Evolutionary conservation across 1,284 basidiomycete species (phyloP), one percentile per base, ranked within the genome.

Genomic region (Ustilago shanxiensis): DNA sequence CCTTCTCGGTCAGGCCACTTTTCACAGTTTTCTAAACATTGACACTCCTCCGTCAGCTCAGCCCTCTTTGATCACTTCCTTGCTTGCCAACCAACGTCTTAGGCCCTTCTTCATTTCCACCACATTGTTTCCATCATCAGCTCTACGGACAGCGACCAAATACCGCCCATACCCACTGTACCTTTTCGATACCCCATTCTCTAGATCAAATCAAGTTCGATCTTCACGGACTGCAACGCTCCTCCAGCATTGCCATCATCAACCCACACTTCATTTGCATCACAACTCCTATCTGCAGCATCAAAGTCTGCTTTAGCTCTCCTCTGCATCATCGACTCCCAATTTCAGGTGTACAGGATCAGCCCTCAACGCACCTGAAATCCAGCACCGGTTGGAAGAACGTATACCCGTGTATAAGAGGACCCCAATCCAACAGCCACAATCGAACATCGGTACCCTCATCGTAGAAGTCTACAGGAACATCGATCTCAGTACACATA

Each of bases 101-200:
- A 28, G 10, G n/a, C 10, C 31, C 16, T 24, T 39, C 31, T 54
- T 37, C 52, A 20, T 24, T 20, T 18, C 16, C 52, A 35, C 16
- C 52, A 33, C 31, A 24, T 35, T 20, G 9, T 26, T 33, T 24
- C 26, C 28, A 33, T 18, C 50, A 29, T 20, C 31, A 33, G 10
- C 29, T 33, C 16, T 22, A 60, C 44, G 29, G n/a, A 37, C 24
- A 51, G 8, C 28, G 16, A 33, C 11, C 54, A 47, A 31, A 24
- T 9, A n/a, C 22, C 45, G 35, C 28, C 18, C 58, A 66, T 66
- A 60, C 65, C 58, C 65, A 56, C 59, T 39, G 20, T 37, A 20
- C 54, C 29, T 52, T 45, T 5, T 37, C 54, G 58, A 67, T 61
- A 67, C 58, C 54, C 65, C 16, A 54, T 35, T 22, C 20, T 24